phyloP scores from a whole-genome alignment of 2,329 filamentous ascomycete species.

The Lachnellula willkommii region DNA sequence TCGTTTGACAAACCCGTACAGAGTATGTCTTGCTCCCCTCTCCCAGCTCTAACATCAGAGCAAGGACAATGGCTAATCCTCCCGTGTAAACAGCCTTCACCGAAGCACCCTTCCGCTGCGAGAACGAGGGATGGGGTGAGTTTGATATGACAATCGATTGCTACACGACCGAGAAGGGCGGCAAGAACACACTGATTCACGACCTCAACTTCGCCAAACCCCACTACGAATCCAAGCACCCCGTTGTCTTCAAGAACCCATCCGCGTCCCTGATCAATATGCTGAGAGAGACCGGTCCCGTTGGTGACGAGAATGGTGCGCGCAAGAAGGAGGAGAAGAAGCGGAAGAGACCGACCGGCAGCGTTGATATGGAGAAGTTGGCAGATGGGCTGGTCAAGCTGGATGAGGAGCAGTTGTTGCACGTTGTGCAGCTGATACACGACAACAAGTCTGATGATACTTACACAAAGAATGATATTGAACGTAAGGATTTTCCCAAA shows the following conservation, averaged over 20 bases:
- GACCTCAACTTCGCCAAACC: constrained; percentile 86
- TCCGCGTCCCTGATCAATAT: constrained; percentile 75
- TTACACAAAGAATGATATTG: constrained; percentile 95
- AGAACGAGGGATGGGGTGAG: constrained; percentile 96
- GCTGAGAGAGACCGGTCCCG: constrained; percentile 77
- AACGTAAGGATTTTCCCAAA: constrained; percentile 58
- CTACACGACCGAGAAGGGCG: constrained; percentile 76
- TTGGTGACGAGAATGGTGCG: constrained; percentile 71
- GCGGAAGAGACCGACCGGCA: constrained; percentile 61
- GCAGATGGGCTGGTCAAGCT: constrained; percentile 87
- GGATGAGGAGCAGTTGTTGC: constrained; percentile 84
- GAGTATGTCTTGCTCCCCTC: constrained; percentile 50
- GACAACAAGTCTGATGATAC: constrained; percentile 93
- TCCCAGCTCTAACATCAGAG: not conserved
- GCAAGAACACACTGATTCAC: constrained; percentile 73
- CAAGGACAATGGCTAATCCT: constrained; percentile 6
- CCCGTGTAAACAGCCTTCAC: constrained; percentile 57
- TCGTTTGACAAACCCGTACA: constrained; percentile 85
- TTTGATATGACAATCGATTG: constrained; percentile 91
- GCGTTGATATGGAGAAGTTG: constrained; percentile 91
- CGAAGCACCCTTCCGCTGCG: constrained; percentile 79
- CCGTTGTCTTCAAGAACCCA: constrained; percentile 85
- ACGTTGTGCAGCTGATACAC: constrained; percentile 96
- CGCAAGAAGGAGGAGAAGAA: constrained; percentile 56
- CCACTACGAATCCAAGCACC: constrained; percentile 77